These are phyloP conservation scores for Pterulicium gracile DNA, from an alignment of 1,284 basidiomycete genomes.

Conservation along the genomic window DNA sequence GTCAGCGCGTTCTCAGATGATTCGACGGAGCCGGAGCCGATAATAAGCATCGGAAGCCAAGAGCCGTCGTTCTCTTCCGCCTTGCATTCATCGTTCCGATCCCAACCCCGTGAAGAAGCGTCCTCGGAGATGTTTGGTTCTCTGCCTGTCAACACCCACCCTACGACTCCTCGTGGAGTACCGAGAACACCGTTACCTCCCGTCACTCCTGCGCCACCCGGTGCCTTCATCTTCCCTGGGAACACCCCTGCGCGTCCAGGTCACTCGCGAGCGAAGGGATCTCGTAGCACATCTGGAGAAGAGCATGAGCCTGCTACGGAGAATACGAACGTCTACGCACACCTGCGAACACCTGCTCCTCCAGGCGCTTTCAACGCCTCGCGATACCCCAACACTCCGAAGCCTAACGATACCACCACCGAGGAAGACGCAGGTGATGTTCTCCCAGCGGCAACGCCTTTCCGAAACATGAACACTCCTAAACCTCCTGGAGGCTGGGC, in stretches of 20 bases:
- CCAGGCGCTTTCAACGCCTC: background rate
- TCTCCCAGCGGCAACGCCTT: background rate
- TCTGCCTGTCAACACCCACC: too few relatives aligned
- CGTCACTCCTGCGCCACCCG: background rate
- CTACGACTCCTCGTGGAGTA: background rate
- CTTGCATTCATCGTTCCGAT: too few relatives aligned
- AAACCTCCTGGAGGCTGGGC: background rate
- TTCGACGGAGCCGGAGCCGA: too few relatives aligned
- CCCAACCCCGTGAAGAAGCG: too few relatives aligned
- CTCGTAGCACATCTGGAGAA: background rate
- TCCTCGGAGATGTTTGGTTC: too few relatives aligned
- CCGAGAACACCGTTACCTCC: background rate
- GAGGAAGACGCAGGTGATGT: background rate
- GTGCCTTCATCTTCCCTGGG: slow-evolving; percentile 1
- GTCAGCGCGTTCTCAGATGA: too few relatives aligned
- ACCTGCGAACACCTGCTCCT: slow-evolving; percentile 1
- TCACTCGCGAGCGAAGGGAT: background rate
- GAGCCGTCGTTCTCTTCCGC: background rate
- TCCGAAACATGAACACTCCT: background rate
- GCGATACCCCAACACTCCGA: background rate
- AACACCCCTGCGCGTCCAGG: background rate
- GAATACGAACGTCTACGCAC: background rate
- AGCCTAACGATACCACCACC: background rate
- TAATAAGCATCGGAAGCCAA: background rate
- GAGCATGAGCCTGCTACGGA: background rate